Conservation (phyloP, 495 filamentous ascomycete genomes). For the Mytilinidion resinicola region DNA sequence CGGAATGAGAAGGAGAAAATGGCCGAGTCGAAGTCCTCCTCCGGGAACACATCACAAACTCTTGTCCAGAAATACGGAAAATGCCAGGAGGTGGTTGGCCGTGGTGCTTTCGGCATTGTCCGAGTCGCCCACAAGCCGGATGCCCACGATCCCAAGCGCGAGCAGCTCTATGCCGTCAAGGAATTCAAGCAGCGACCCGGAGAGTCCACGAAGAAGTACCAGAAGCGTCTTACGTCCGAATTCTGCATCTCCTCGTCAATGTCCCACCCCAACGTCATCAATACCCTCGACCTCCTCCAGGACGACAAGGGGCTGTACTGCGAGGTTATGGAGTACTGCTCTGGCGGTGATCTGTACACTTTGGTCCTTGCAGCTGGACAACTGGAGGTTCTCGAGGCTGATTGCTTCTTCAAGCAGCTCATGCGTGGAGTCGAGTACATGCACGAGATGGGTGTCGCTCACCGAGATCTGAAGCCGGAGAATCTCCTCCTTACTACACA, state of each 20-base stretch:
- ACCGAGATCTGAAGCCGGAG: constrained; percentile 95
- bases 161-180: constrained; percentile 96
- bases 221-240: constrained; percentile 95
- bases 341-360: constrained; percentile 93
- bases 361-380: constrained; percentile 88
- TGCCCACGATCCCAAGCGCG: constrained; percentile 67
- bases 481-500: constrained; percentile 91
- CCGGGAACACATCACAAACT: constrained; percentile 68
- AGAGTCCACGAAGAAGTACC: constrained; percentile 92
- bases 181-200: constrained; percentile 92
- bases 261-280: constrained; percentile 96
- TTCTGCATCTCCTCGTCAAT: constrained; percentile 98
- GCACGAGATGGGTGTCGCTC: constrained; percentile 98
- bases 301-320: constrained; percentile 98
- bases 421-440: constrained; percentile 99
- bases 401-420: constrained; percentile 98
- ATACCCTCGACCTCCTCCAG: constrained; percentile 90
- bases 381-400: constrained; percentile 86
- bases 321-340: constrained; percentile 99
- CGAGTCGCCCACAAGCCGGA: constrained; percentile 96
- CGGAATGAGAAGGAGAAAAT: constrained; percentile 77
- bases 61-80: constrained; percentile 97
- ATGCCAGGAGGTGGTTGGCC: constrained; percentile 96
- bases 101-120: constrained; percentile 94
- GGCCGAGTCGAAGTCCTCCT: constrained; percentile 68